Evolutionary conservation across 208 protist genomes (phyloP).

Genomic region (Leishmania gerbilli): DNA sequence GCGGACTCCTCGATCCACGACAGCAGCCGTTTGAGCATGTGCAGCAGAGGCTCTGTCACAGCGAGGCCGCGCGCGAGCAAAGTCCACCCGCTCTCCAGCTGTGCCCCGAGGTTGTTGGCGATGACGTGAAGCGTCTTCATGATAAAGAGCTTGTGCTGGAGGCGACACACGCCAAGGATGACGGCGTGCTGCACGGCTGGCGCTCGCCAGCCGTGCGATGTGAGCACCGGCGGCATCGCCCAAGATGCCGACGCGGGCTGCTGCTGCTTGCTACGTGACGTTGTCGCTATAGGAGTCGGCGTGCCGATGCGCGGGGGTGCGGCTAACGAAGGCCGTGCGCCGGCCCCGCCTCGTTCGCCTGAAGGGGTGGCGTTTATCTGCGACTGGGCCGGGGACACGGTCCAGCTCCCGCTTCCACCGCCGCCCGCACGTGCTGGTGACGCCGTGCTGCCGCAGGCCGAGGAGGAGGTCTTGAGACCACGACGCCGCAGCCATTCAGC

Average conservation of each 20-base stretch:
- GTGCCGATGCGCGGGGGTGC: neutral
- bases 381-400: neutral
- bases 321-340: neutral
- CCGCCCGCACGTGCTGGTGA: neutral
- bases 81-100: conserved; percentile 48
- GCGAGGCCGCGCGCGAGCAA: conserved; percentile 50
- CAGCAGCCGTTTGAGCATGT: conserved; percentile 34
- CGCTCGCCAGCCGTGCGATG: conserved; percentile 9
- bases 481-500: conserved; percentile 29
- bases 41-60: conserved; percentile 44
- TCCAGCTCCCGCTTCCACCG: neutral
- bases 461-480: neutral
- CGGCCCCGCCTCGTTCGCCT: neutral
- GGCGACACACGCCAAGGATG: conserved; percentile 30
- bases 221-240: conserved; percentile 2
- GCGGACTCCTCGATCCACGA: conserved; percentile 40
- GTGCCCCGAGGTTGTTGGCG: conserved; percentile 47
- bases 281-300: neutral
- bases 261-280: conserved; percentile 1
- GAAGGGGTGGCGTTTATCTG: neutral
- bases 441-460: neutral
- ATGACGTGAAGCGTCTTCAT: conserved; percentile 65
- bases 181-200: conserved; percentile 30
- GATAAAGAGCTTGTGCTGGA: conserved; percentile 58
- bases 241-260: conserved; percentile 1